Evolutionary conservation across 73 alveolate species (phyloP).

Genomic region (Blepharisma japonicum): DNA sequence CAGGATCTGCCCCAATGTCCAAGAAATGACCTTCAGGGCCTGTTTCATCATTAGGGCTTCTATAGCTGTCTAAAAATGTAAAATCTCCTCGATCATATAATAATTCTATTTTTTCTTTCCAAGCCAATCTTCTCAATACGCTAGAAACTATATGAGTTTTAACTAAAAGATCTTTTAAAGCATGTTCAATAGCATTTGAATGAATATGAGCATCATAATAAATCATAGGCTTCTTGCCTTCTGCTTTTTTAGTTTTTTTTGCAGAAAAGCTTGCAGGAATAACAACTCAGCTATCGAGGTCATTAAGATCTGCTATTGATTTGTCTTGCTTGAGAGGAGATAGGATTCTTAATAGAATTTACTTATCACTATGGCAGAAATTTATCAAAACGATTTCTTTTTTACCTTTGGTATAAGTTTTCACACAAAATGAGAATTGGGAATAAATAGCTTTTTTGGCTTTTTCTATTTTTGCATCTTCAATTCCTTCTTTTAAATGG

Average conservation of each 20-base stretch:
- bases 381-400: slow-evolving; percentile 2
- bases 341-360: neutral
- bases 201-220: slow-evolving; percentile 4
- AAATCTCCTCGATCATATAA: slow-evolving; percentile 6
- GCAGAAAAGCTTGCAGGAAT: slow-evolving; percentile 11
- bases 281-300: neutral
- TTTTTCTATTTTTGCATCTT: neutral
- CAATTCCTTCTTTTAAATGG: slow-evolving; percentile 12
- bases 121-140: neutral
- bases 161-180: neutral
- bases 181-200: neutral
- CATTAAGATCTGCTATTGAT: neutral
- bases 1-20: slow-evolving; percentile 23
- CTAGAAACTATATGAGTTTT: neutral
- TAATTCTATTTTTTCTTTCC: neutral
- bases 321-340: neutral
- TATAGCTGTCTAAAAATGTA: neutral
- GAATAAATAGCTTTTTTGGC: neutral
- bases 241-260: neutral
- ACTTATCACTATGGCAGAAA: neutral
- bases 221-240: slow-evolving; percentile 7
- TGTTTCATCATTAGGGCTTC: neutral
- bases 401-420: slow-evolving; percentile 8
- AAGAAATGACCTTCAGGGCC: neutral
- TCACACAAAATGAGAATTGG: neutral